A percentile compares a stretch with the other conserved stretches of the same genome.
Evolutionary conservation across 2,329 filamentous ascomycete genomes (phyloP).

Genomic region (Trichoderma afroharzianum): DNA sequence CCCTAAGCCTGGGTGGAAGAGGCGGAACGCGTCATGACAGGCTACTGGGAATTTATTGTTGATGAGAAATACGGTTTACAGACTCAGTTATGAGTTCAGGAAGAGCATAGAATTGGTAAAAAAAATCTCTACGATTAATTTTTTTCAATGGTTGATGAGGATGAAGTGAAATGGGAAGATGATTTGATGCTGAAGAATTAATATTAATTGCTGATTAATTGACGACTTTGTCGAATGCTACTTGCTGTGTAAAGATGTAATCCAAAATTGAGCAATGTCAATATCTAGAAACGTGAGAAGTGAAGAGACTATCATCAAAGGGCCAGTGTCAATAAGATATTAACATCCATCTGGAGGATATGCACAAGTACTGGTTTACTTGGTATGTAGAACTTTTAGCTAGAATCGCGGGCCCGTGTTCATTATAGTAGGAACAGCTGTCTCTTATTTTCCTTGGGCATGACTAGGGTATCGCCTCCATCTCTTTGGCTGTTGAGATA

Average conservation of each 20-base stretch:
- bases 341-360: too few relatives aligned
- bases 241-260: neutral
- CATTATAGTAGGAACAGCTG: too few relatives aligned
- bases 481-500: neutral
- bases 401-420: too few relatives aligned
- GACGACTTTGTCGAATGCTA: too few relatives aligned
- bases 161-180: neutral
- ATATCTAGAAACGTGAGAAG: too few relatives aligned
- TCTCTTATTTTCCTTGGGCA: too few relatives aligned
- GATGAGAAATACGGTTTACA: conserved; percentile 2
- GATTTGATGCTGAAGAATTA: neutral
- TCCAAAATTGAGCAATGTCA: neutral
- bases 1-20: neutral
- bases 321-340: too few relatives aligned
- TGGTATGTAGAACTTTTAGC: too few relatives aligned
- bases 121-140: neutral
- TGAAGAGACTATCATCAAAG: too few relatives aligned
- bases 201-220: neutral
- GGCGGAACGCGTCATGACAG: neutral
- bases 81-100: neutral
- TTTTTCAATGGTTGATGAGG: neutral
- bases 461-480: too few relatives aligned
- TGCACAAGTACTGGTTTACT: too few relatives aligned
- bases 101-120: conserved; percentile 5
- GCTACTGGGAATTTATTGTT: neutral